A percentile compares a stretch with the other conserved stretches of the same genome.
phyloP scores from a whole-genome alignment of 805 yeast species.

The Phaffomyces opuntiae region DNA sequence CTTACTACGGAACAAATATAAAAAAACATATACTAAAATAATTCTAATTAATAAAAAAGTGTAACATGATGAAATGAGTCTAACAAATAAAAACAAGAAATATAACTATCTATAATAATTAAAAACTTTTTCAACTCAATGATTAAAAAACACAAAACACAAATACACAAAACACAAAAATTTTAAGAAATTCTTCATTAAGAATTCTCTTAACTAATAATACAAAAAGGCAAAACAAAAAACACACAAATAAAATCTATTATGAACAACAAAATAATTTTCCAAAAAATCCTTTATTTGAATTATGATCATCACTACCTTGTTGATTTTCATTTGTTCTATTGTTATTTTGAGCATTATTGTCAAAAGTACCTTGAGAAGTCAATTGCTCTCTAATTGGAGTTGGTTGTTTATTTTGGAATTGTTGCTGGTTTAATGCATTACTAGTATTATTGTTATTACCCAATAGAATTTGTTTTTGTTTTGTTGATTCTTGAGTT shows the following conservation, averaged over 20 bases:
- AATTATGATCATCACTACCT: constrained; percentile 8
- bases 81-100: too few species aligned
- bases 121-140: too few species aligned
- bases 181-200: too few species aligned
- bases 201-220: too few species aligned
- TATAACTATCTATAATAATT: too few species aligned
- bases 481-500: constrained; percentile 12
- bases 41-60: too few species aligned
- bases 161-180: too few species aligned
- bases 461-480: constrained; percentile 3
- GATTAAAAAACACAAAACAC: too few species aligned
- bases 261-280: constrained; percentile 21
- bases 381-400: constrained; percentile 24
- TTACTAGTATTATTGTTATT: constrained; percentile 10
- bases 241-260: background rate
- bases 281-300: constrained; percentile 20
- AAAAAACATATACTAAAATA: too few species aligned
- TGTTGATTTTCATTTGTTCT: constrained; percentile 14
- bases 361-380: constrained; percentile 14
- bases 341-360: constrained; percentile 3
- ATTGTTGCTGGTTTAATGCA: constrained; percentile 24
- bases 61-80: too few species aligned
- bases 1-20: too few species aligned
- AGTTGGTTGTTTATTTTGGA: constrained; percentile 24
- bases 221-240: background rate